phyloP scores from a whole-genome alignment of 768 basidiomycete genomes.

The Termitomyces sp. region DNA sequence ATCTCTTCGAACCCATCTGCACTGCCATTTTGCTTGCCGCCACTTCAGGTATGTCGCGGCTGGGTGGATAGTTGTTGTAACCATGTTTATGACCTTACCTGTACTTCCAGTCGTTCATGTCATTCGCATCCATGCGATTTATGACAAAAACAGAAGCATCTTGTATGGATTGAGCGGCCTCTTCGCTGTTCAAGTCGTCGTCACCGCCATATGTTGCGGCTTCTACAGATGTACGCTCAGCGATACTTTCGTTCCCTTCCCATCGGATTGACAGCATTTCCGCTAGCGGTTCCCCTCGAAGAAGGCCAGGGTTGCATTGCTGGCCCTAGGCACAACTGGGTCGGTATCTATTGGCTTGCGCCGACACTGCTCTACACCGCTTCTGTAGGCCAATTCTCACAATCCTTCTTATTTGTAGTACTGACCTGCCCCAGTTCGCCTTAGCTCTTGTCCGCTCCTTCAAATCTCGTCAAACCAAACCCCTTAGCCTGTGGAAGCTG shows the following conservation, averaged over 20 bases:
- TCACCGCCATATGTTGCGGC: conserved; percentile 68
- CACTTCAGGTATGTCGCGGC: conserved; percentile 41
- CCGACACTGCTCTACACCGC: conserved; percentile 68
- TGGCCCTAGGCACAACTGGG: conserved; percentile 75
- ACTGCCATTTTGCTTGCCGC: conserved; percentile 77
- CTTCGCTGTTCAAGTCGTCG: conserved; percentile 61
- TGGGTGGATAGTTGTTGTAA: neutral
- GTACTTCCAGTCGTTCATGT: conserved; percentile 51
- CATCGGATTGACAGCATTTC: neutral
- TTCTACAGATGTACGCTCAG: conserved; percentile 64
- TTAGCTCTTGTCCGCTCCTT: conserved; percentile 59
- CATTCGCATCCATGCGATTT: conserved; percentile 75
- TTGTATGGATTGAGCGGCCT: conserved; percentile 52
- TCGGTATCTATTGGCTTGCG: conserved; percentile 80
- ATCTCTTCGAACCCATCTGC: conserved; percentile 81
- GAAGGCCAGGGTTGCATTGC: conserved; percentile 82
- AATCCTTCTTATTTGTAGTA: neutral
- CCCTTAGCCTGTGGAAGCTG: conserved; percentile 68
- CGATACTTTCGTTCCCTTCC: conserved; percentile 1
- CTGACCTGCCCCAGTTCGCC: conserved; percentile 33
- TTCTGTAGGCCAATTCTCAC: conserved; percentile 41
- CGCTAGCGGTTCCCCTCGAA: conserved; percentile 59
- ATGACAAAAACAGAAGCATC: conserved; percentile 54
- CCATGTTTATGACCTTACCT: neutral
- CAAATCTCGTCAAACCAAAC: conserved; percentile 50